These are phyloP conservation scores for Fusarium buxicola DNA, from an alignment of 2,329 filamentous ascomycete species.

Conservation along the genomic window DNA sequence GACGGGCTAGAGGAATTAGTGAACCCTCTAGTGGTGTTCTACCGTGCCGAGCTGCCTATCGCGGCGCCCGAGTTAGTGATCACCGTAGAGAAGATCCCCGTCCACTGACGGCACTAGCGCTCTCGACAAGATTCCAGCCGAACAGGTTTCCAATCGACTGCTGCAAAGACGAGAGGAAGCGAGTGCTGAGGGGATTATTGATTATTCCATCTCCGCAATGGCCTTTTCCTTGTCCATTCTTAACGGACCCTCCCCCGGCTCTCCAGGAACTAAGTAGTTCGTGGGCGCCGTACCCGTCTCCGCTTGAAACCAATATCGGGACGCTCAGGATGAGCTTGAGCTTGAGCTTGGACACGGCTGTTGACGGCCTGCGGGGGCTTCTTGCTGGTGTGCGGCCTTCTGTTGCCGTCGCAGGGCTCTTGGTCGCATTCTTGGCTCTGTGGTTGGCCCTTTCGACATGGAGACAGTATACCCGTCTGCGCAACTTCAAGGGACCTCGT, in stretches of 20 bases:
- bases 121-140: not conserved
- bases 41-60: not conserved
- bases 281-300: too few species aligned
- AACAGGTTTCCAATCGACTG: too few species aligned
- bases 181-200: constrained; percentile 6
- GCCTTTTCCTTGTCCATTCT: not conserved
- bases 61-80: not conserved
- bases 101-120: not conserved
- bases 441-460: constrained; percentile 37
- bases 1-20: constrained; percentile 6
- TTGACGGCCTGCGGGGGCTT: not conserved
- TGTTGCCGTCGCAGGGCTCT: constrained; percentile 12
- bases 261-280: too few species aligned
- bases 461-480: constrained; percentile 52
- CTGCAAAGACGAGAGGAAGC: not conserved
- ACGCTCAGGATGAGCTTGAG: constrained; percentile 12
- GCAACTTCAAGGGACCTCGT: constrained; percentile 55
- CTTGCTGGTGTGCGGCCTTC: constrained; percentile 12
- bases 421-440: constrained; percentile 11
- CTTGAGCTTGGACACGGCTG: constrained; percentile 17
- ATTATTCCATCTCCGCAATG: constrained; percentile 11
- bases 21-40: constrained; percentile 4
- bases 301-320: not conserved
- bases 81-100: not conserved
- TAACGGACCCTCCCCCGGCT: not conserved